These are phyloP conservation scores for Cryphonectria japonica DNA, from an alignment of 2,329 filamentous ascomycete species.

Conservation along the genomic window DNA sequence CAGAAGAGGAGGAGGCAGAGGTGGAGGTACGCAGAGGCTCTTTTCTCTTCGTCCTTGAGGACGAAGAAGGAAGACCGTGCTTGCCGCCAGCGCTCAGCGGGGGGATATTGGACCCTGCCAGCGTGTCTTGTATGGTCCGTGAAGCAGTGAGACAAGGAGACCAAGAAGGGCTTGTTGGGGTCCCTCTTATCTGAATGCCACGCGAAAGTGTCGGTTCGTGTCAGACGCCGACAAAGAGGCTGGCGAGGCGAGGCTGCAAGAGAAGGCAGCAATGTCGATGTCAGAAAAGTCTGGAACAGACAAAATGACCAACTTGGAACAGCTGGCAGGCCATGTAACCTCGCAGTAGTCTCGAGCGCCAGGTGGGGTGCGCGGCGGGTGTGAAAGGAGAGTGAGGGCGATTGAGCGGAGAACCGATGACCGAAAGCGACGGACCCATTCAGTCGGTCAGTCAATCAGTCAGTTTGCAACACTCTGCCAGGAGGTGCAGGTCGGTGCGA, in stretches of 20 bases:
- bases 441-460: neutral
- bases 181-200: neutral
- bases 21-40: slow-evolving; percentile 12
- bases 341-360: slow-evolving; percentile 15
- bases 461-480: neutral
- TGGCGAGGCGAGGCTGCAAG: neutral
- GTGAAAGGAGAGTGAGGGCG: neutral
- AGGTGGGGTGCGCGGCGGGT: slow-evolving; percentile 6
- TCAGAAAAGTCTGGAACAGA: neutral
- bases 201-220: neutral
- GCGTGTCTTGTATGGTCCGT: neutral
- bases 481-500: neutral
- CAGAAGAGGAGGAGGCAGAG: neutral
- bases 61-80: neutral
- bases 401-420: neutral
- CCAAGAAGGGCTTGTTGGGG: neutral
- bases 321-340: slow-evolving; percentile 15
- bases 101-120: neutral
- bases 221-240: neutral
- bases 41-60: slow-evolving; percentile 9
- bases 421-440: neutral
- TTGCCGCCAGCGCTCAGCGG: neutral
- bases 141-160: neutral
- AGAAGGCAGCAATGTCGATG: neutral
- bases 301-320: slow-evolving; percentile 13